Base-by-base conservation (phyloP, 495 filamentous ascomycete species). In the Daldinia decipiens region DNA sequence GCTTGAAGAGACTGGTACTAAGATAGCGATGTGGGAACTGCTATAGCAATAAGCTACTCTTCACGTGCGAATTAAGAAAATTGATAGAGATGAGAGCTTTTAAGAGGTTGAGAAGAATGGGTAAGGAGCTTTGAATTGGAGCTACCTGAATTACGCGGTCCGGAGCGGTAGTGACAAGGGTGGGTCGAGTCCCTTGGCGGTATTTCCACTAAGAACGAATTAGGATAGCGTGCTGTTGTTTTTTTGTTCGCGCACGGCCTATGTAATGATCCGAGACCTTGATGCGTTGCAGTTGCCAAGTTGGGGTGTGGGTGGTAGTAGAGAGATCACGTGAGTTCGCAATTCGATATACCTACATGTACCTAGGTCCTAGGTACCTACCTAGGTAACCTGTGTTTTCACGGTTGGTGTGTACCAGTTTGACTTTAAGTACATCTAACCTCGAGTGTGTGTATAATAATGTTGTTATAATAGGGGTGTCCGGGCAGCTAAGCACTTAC, bases 91-190 rank as follows among this genome's bases (percentile, higher is more conserved):
- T 57, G 72, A 68, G 36, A 68, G 70, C 59, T 69, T 71, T 71
- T 75, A 72, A 73, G 71, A 77, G 70, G 74, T 71, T 74, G 70
- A 70, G 57, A 65, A 73, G 70, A 64, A 66, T 71, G 70, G 69
- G 56, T 64, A 76, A 56, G 55, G 51, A 52, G 59, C 53, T 24
- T 50, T 71, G 72, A 72, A 71, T 71, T 67, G 69, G 70, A 75
- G 61, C 58, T 75, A 68, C 55, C 62, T 67, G 59, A 62, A 72
- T 67, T 67, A 70, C 71, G 74, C 74, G 71, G 73, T 76, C 70
- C 59, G 58, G 64, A 66, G 70, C 36, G 62, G 69, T 62, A 52
- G 26, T 27, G 26, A 27, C 4, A 4, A 26, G 51, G 65, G 71
- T 65, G 72, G 72, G 69, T 61, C 69, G 47, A 60, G 47, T 65